These are phyloP conservation scores for Microsporum canis DNA, from an alignment of 2,329 filamentous ascomycete species.

Conservation along the genomic window DNA sequence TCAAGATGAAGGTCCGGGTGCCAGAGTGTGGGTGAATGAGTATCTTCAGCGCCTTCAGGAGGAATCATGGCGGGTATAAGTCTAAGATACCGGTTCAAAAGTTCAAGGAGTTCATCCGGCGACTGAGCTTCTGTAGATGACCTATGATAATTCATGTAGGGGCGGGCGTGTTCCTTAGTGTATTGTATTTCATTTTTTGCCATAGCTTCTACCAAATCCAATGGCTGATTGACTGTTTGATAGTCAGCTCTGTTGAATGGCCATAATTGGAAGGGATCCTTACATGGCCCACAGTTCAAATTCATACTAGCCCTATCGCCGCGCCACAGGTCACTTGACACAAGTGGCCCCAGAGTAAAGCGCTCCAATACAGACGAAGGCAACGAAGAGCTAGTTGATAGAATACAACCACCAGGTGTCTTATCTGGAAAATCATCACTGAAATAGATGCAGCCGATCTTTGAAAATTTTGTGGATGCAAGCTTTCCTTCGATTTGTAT, in stretches of 20 bases:
- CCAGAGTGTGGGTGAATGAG: background rate
- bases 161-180: slow-evolving; percentile 16
- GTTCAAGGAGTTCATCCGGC: slow-evolving; percentile 17
- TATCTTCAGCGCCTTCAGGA: background rate
- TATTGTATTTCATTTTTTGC: slow-evolving; percentile 20
- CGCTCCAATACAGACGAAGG: background rate
- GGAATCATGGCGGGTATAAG: background rate
- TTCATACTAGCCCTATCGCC: slow-evolving; percentile 16
- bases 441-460: slow-evolving; percentile 9
- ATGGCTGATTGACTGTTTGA: background rate
- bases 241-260: background rate
- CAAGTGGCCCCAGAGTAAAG: slow-evolving; percentile 17
- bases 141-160: slow-evolving; percentile 20
- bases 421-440: background rate
- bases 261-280: slow-evolving; percentile 3
- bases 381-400: background rate
- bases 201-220: slow-evolving; percentile 18
- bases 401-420: background rate
- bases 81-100: slow-evolving; percentile 20
- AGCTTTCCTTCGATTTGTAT: slow-evolving; percentile 6
- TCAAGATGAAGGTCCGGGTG: slow-evolving; percentile 19
- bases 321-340: slow-evolving; percentile 17
- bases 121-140: slow-evolving; percentile 15
- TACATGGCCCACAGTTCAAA: slow-evolving; percentile 23
- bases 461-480: slow-evolving; percentile 1